phyloP scores from a whole-genome alignment of 2,329 filamentous ascomycete species.

The Hypoxylon sp. region DNA sequence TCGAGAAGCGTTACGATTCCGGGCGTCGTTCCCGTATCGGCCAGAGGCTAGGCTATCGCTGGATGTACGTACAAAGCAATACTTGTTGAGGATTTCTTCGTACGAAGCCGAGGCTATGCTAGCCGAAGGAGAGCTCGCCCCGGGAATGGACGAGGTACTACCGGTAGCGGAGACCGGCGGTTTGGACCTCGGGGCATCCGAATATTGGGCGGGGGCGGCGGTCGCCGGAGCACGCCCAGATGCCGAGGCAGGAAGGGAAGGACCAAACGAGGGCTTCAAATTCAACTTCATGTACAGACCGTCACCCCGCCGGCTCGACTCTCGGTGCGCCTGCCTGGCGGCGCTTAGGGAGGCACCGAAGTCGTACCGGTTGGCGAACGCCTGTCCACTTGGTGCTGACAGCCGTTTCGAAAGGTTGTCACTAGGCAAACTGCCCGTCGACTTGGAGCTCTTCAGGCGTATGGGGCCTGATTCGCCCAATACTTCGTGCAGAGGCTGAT shows the following conservation, averaged over 20 bases:
- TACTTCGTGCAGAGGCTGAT: slow-evolving; percentile 67
- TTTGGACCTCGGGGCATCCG: not conserved
- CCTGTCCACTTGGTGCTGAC: slow-evolving; percentile 68
- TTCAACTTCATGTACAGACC: slow-evolving; percentile 64
- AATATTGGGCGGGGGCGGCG: not conserved
- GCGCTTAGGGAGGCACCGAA: slow-evolving; percentile 91
- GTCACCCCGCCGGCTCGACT: slow-evolving; percentile 61
- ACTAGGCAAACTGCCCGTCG: slow-evolving; percentile 67
- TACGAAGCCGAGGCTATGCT: slow-evolving; percentile 86
- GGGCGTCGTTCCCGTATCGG: slow-evolving; percentile 26
- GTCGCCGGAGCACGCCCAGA: slow-evolving; percentile 1
- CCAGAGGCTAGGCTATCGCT: slow-evolving; percentile 22
- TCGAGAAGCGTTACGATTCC: slow-evolving; percentile 17
- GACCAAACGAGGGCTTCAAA: slow-evolving; percentile 47
- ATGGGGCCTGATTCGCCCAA: slow-evolving; percentile 70
- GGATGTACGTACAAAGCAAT: slow-evolving; percentile 95
- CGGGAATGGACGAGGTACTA: slow-evolving; percentile 43
- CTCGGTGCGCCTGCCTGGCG: slow-evolving; percentile 78
- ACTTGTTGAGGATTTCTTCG: slow-evolving; percentile 97
- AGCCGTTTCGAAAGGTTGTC: slow-evolving; percentile 64
- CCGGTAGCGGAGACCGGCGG: slow-evolving; percentile 8
- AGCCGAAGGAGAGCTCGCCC: slow-evolving; percentile 59
- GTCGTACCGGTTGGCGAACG: slow-evolving; percentile 93
- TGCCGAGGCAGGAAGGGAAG: slow-evolving; percentile 26
- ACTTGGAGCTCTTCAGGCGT: slow-evolving; percentile 74